Evolutionary conservation across 2,329 filamentous ascomycete genomes (phyloP), one percentile per base, ranked within the genome.

Genomic region (Chrysoporthe puriensis): DNA sequence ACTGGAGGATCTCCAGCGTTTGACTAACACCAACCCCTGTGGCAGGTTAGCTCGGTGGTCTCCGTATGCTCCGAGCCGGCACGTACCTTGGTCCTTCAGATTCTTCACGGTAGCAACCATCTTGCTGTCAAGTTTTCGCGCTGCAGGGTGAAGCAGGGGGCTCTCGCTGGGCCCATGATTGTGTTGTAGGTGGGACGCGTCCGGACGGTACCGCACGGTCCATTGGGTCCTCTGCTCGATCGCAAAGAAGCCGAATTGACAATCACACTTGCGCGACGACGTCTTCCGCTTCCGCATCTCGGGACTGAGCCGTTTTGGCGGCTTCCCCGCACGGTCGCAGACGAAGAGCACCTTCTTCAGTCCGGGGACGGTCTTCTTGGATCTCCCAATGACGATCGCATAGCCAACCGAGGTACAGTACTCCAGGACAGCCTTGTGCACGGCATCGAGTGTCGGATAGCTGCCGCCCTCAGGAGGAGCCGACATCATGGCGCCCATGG

Each of bases 201-300:
- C 85, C 2, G 88, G 88, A 4, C 88, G 85, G 73, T 90, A 90
- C 63, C 88, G 83, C 67, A 90, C 85, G 0, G 87, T 87, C 88
- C 88, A 90, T 72, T 90, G 87, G 0, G 87, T 89, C 68, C 88
- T 82, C 73, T 90, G 87, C 75, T 90, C 88, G 50, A 90, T 88
- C 66, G 88, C 88, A 71, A 90, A 90, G 76, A 90, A 90, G n/a
- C 88, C 88, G 75, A 90, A 90, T 42, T 87, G 86, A 70, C 88
- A 90, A 72, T 90, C 88, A 73, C 88, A 90, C 73, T 90, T 90
- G 58, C 88, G 83, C n/a, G 88, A 90, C 9, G 88, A 89, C 0
- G 88, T 90, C 74, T 88, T 88, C 32, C 87, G 83, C 76, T 90
- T 90, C 66, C 88, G 84, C 70, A 85, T 84, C 76, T 90, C 88